Percentiles rank a stretch among this genome's conserved stretches.
Evolutionary conservation across 2,329 filamentous ascomycete species (phyloP).

Genomic region (Aspergillus calidoustus): DNA sequence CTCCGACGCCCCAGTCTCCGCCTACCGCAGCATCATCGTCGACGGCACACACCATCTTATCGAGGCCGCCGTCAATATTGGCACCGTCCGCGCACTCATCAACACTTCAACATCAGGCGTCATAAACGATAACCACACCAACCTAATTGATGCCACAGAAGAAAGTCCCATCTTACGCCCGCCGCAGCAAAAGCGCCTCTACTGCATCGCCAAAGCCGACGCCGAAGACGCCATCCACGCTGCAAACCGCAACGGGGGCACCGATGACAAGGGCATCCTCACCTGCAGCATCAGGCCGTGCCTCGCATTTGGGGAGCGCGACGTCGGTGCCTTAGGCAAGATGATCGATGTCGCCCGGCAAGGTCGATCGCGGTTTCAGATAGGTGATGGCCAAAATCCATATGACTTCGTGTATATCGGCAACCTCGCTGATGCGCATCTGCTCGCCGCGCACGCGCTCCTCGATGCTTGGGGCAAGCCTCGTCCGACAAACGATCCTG

Average conservation of each 20-base stretch:
- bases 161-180: constrained; percentile 4
- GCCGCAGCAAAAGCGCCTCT: constrained; percentile 8
- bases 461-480: constrained; percentile 5
- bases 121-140: constrained; percentile 14
- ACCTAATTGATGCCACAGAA: constrained; percentile 10
- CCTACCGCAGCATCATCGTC: constrained; percentile 6
- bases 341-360: constrained; percentile 10
- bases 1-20: constrained; percentile 4
- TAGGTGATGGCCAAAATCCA: constrained; percentile 8
- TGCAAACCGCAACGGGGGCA: constrained; percentile 8
- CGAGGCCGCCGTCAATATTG: neutral
- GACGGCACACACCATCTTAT: constrained; percentile 7
- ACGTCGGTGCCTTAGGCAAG: constrained; percentile 5
- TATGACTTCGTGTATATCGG: constrained; percentile 15
- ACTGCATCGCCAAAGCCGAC: constrained; percentile 14
- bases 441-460: constrained; percentile 5
- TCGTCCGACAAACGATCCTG: neutral
- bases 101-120: constrained; percentile 15
- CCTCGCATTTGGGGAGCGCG: constrained; percentile 11
- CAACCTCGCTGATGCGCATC: constrained; percentile 11
- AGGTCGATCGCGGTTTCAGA: constrained; percentile 11
- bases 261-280: neutral
- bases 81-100: constrained; percentile 8
- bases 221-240: constrained; percentile 13
- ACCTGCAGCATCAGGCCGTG: constrained; percentile 5